Percentiles rank a stretch among this genome's conserved stretches.
Conservation (phyloP, 768 basidiomycete species). For the Russula sp. region DNA sequence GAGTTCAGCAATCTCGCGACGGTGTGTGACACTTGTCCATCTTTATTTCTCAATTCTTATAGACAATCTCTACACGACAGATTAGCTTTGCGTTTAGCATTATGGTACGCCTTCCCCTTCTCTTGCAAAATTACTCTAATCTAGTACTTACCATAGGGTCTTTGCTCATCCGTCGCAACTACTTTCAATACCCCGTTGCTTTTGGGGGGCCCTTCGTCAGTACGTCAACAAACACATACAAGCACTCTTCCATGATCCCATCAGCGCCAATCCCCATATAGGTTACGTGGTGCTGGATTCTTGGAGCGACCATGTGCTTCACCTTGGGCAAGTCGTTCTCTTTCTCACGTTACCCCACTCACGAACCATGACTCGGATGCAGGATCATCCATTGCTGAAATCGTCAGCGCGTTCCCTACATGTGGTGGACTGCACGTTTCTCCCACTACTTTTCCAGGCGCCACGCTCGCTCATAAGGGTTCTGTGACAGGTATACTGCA, state of each 20-base stretch:
- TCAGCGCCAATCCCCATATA: conserved; percentile 29
- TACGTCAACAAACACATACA: conserved; percentile 35
- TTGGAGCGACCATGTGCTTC: conserved; percentile 70
- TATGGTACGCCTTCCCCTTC: conserved; percentile 45
- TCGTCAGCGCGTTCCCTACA: conserved; percentile 72
- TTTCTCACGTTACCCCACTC: background rate
- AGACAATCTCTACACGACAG: conserved; percentile 34
- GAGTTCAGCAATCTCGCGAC: conserved; percentile 85
- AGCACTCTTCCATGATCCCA: background rate
- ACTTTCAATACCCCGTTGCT: conserved; percentile 74
- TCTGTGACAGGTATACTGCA: conserved; percentile 62
- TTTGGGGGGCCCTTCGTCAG: conserved; percentile 67
- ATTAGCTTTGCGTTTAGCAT: conserved; percentile 78
- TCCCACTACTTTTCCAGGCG: background rate
- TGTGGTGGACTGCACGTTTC: conserved; percentile 62
- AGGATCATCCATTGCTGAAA: conserved; percentile 69
- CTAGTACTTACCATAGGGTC: conserved; percentile 44
- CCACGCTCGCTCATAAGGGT: background rate
- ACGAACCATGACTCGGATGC: background rate
- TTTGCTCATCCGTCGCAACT: conserved; percentile 74
- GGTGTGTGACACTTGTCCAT: conserved; percentile 39
- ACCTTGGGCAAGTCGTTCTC: conserved; percentile 46
- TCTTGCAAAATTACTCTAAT: conserved; percentile 1
- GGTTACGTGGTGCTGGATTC: conserved; percentile 74
- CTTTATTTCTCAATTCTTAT: background rate